Conservation (phyloP, 2,329 filamentous ascomycete species). For the Apiospora arundinis region DNA sequence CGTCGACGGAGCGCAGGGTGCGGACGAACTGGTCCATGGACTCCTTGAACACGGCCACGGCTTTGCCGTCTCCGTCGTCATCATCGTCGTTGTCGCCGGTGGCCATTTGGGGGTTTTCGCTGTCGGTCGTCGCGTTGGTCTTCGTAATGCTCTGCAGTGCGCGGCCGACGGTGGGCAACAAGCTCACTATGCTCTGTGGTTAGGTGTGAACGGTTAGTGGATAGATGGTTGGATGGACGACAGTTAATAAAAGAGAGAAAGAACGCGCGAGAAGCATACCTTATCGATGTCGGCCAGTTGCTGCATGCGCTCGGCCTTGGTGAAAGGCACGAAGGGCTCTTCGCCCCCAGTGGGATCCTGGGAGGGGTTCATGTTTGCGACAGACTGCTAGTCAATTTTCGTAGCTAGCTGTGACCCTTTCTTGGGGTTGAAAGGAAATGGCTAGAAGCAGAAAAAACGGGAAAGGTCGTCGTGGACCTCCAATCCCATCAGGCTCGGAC, state of each 20-base stretch:
- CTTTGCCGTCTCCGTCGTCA: conserved; percentile 47
- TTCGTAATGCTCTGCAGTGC: conserved; percentile 70
- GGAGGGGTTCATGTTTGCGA: conserved; percentile 14
- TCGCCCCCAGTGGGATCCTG: neutral
- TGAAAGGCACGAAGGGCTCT: conserved; percentile 60
- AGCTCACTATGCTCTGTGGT: conserved; percentile 42
- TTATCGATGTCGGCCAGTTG: conserved; percentile 82
- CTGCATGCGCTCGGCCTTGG: conserved; percentile 77
- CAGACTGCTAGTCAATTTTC: neutral
- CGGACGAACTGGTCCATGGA: conserved; percentile 72
- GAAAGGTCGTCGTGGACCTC: neutral
- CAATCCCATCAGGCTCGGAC: conserved; percentile 9
- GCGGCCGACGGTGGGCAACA: conserved; percentile 64
- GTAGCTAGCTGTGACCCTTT: neutral
- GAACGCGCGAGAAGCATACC: conserved; percentile 43
- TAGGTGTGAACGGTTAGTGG: conserved; percentile 34
- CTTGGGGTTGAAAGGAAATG: neutral
- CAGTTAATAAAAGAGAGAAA: neutral
- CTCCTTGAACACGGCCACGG: conserved; percentile 62
- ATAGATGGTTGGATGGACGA: neutral
- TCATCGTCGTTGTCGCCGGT: conserved; percentile 33
- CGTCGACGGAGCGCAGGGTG: conserved; percentile 76
- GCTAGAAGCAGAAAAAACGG: neutral
- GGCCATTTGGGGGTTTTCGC: conserved; percentile 36
- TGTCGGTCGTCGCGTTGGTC: conserved; percentile 36